Evolutionary conservation across 2,329 filamentous ascomycete species (phyloP).

Genomic region (Huntiella abstrusa): DNA sequence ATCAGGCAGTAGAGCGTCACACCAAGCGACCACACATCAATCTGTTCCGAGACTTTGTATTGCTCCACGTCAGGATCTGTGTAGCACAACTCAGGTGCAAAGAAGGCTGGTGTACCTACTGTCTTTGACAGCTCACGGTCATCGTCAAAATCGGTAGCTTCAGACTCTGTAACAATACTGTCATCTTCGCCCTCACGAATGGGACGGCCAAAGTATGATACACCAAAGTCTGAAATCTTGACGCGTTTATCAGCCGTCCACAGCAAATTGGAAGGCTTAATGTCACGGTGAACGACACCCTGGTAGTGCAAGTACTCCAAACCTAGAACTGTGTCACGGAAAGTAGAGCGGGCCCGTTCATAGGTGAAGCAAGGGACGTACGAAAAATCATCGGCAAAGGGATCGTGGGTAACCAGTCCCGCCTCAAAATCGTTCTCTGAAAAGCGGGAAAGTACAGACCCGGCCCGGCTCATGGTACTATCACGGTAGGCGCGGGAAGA

Average conservation of each 20-base stretch:
- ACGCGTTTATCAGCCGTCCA: conserved; percentile 71
- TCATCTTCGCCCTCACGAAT: conserved; percentile 67
- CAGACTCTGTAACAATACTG: conserved; percentile 56
- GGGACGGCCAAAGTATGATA: conserved; percentile 86
- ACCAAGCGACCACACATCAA: conserved; percentile 93
- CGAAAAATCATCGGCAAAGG: conserved; percentile 69
- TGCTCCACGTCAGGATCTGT: conserved; percentile 51
- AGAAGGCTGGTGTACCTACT: conserved; percentile 92
- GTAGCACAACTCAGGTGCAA: conserved; percentile 88
- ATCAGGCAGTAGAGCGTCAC: conserved; percentile 93
- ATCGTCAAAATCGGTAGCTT: conserved; percentile 75
- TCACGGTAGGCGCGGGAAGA: conserved; percentile 31
- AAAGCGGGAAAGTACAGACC: conserved; percentile 48
- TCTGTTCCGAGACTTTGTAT: conserved; percentile 73
- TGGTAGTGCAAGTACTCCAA: conserved; percentile 85
- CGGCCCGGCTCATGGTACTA: conserved; percentile 63
- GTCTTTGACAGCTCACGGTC: conserved; percentile 95
- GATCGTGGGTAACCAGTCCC: conserved; percentile 32
- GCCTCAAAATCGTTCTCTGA: conserved; percentile 42
- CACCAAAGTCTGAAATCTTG: conserved; percentile 97
- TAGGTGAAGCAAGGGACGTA: conserved; percentile 90
- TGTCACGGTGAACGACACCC: conserved; percentile 67
- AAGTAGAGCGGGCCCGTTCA: conserved; percentile 61
- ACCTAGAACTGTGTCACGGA: conserved; percentile 82
- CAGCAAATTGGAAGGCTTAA: conserved; percentile 78